These are phyloP conservation scores for Omphalotus guepiniiformis DNA, from an alignment of 768 basidiomycete species.

Conservation along the genomic window DNA sequence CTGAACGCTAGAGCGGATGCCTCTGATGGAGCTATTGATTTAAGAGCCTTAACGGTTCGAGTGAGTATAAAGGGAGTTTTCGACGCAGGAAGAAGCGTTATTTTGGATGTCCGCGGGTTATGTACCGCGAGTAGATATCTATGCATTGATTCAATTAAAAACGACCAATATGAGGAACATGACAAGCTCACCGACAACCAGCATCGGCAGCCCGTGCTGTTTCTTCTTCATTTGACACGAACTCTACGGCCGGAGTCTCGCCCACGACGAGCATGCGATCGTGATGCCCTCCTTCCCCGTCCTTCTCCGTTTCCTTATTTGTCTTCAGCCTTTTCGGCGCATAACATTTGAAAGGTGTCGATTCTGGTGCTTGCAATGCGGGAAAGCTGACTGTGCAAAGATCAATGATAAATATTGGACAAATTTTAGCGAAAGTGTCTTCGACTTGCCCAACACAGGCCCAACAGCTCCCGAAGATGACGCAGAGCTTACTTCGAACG, in stretches of 20 bases:
- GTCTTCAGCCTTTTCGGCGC: constrained; percentile 38
- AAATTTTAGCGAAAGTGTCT: constrained; percentile 2
- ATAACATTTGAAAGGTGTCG: constrained; percentile 63
- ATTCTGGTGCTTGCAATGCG: constrained; percentile 50
- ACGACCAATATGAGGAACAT: neutral
- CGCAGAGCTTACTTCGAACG: constrained; percentile 30
- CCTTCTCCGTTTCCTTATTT: constrained; percentile 17
- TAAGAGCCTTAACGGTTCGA: constrained; percentile 81
- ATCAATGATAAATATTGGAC: neutral
- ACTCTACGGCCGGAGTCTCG: constrained; percentile 83
- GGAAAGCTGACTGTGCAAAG: constrained; percentile 57
- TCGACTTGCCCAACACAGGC: constrained; percentile 47
- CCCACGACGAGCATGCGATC: constrained; percentile 61
- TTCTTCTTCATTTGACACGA: constrained; percentile 61
- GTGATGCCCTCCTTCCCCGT: constrained; percentile 21
- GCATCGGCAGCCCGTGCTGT: constrained; percentile 41
- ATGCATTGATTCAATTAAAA: constrained; percentile 7
- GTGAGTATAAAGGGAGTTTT: constrained; percentile 64
- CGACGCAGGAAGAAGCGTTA: constrained; percentile 64
- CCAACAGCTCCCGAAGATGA: constrained; percentile 34
- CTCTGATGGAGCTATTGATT: constrained; percentile 49
- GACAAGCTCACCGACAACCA: constrained; percentile 61
- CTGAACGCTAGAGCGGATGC: constrained; percentile 49
- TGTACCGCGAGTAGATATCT: constrained; percentile 86
- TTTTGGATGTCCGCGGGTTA: constrained; percentile 68